Base-by-base conservation (phyloP, 495 filamentous ascomycete genomes). In the Immersiella caudata region DNA sequence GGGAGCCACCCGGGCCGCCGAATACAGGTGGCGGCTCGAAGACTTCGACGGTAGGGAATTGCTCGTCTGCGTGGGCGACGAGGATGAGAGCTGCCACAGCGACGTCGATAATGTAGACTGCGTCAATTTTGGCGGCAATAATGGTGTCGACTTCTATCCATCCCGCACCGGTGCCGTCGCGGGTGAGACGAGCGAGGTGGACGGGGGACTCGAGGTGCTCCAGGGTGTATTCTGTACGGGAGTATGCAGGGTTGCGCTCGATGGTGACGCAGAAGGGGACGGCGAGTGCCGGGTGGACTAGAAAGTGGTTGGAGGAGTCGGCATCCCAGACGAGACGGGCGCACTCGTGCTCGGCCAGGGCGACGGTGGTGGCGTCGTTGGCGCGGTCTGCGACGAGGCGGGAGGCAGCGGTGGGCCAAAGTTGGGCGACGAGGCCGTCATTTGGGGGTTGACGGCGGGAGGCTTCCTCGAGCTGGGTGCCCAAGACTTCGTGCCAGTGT, bases 31-130 rank as follows among this genome's bases (percentile, higher is more conserved):
- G 84, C 21, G 84, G 82, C 69, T 82, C 83, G 70, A 87, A 87
- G 3, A 79, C 71, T 74, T 87, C 84, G 20, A 81, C 72, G 35
- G 77, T 68, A 14, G 72, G 68, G 54, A 74, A 79, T 71, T 78
- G 79, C 68, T 86, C 84, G 68, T 92, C 89, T 0, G 85, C 79
- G 63, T 87, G 80, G 0, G 90, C 90, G 22, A 94, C 90, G 14
- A 91, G 81, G 35, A 93, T 73, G 16, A 93, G 79, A 0, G 91
- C 89, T 2, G 87, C 84, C 9, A 91, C 83, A 1, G 86, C 83
- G 0, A 92, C 90, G 74, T 94, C 91, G n/a, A 93, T 84, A 4
- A 91, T 81, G 71, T 92, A 93, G 49, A 91, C 83, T 49, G 87
- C 88, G 26, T 86, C 83, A 57, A 85, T 73, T 65, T 79, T 79